Evolutionary conservation across 1,284 basidiomycete genomes (phyloP).

Genomic region (Omphalotus olearius): DNA sequence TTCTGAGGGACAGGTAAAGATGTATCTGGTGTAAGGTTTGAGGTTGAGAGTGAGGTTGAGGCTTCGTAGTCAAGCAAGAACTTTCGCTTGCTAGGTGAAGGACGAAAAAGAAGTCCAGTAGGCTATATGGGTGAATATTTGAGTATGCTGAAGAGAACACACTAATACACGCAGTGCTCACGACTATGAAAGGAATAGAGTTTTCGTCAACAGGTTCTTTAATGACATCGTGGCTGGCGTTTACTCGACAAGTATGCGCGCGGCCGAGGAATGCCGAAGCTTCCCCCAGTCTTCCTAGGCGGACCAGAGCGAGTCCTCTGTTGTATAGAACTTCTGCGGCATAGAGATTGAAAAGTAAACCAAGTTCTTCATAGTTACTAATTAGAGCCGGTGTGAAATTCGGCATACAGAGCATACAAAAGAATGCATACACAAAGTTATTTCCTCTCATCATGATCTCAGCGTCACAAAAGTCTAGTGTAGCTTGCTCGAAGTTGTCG

Average conservation of each 20-base stretch:
- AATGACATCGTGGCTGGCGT: neutral
- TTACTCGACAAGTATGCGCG: constrained; percentile 28
- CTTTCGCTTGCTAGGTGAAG: constrained; percentile 12
- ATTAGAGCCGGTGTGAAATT: neutral
- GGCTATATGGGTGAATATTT: constrained; percentile 9
- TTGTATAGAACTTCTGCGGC: constrained; percentile 62
- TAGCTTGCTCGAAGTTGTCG: constrained; percentile 46
- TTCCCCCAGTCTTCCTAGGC: constrained; percentile 31
- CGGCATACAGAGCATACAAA: neutral
- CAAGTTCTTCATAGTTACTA: constrained; percentile 54
- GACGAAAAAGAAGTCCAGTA: constrained; percentile 15
- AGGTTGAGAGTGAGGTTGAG: neutral
- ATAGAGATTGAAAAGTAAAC: constrained; percentile 57
- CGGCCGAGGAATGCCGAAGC: constrained; percentile 45
- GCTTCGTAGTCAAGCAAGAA: constrained; percentile 9
- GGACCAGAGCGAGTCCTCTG: constrained; percentile 41
- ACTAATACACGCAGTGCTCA: constrained; percentile 6
- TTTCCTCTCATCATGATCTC: constrained; percentile 53
- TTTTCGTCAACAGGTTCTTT: constrained; percentile 20
- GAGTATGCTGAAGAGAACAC: neutral
- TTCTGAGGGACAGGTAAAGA: neutral
- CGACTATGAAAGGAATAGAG: constrained; percentile 22
- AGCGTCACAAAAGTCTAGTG: constrained; percentile 54
- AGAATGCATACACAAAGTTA: constrained; percentile 39
- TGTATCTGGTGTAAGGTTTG: neutral